Percentiles rank a stretch among this genome's conserved stretches.
These are phyloP conservation scores for Chamaecrista fasciculata DNA, from an alignment of 306 rosid genomes.

Conservation along the genomic window DNA sequence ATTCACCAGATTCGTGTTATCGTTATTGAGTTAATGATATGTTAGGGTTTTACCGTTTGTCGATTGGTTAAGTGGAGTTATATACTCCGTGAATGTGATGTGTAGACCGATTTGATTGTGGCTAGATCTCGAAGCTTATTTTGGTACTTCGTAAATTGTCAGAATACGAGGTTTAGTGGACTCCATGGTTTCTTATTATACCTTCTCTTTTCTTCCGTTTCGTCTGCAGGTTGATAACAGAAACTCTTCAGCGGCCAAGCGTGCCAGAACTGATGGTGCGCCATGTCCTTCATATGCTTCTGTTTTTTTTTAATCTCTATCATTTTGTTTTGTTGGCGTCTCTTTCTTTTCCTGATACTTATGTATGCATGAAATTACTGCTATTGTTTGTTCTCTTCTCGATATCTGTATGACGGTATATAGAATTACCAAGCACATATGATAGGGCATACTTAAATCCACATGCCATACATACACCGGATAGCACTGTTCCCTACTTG, in stretches of 20 bases:
- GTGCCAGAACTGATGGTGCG: conserved; percentile 97
- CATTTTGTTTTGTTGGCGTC: not conserved
- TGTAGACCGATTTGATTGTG: not conserved
- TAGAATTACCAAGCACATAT: not conserved
- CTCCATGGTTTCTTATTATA: not conserved
- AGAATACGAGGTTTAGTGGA: not conserved
- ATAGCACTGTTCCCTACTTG: not conserved
- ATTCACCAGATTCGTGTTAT: not conserved
- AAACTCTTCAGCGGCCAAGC: conserved; percentile 94
- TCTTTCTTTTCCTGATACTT: not conserved
- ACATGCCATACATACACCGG: not conserved
- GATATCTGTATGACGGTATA: not conserved
- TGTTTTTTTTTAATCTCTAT: not conserved
- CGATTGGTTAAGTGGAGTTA: not conserved
- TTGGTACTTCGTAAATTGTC: not conserved
- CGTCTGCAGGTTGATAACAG: conserved; percentile 78
- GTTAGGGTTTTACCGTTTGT: conserved; percentile 29
- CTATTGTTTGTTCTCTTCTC: not conserved
- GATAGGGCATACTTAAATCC: not conserved
- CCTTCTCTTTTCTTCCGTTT: not conserved
- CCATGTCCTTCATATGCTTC: not conserved
- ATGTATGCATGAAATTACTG: conserved; percentile 5
- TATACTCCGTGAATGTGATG: not conserved
- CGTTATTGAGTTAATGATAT: not conserved
- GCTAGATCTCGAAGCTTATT: not conserved